Evolutionary conservation across 768 basidiomycete species (phyloP).

Genomic region (Lactarius pseudohatsudake): DNA sequence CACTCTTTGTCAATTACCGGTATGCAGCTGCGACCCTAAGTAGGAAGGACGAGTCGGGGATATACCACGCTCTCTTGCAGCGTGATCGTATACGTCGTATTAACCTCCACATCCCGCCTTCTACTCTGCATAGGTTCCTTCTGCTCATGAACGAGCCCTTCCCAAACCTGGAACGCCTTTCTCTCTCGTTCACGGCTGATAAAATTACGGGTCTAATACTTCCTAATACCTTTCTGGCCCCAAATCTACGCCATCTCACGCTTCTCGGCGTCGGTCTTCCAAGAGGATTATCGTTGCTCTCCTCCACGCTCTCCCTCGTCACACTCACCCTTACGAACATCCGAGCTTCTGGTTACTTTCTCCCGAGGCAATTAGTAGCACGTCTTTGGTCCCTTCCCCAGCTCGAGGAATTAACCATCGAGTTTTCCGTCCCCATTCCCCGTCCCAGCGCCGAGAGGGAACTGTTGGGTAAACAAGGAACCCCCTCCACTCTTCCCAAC

Average conservation of each 20-base stretch:
- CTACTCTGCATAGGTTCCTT: background rate
- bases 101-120: background rate
- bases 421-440: background rate
- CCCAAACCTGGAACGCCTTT: background rate
- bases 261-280: background rate
- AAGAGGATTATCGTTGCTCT: background rate
- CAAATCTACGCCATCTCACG: background rate
- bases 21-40: background rate
- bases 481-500: background rate
- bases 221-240: background rate
- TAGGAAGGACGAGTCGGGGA: background rate
- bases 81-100: background rate
- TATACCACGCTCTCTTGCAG: background rate
- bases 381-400: background rate
- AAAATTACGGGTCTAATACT: background rate
- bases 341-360: background rate
- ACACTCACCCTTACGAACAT: background rate
- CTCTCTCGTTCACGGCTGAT: background rate
- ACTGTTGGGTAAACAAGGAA: background rate
- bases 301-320: background rate
- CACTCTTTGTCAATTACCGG: background rate
- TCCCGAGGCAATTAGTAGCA: background rate
- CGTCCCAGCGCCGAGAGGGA: background rate
- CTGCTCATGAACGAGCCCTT: background rate
- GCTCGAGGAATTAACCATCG: background rate